Evolutionary conservation across 2,329 filamentous ascomycete species (phyloP).

Genomic region (Monilinia fructigena): DNA sequence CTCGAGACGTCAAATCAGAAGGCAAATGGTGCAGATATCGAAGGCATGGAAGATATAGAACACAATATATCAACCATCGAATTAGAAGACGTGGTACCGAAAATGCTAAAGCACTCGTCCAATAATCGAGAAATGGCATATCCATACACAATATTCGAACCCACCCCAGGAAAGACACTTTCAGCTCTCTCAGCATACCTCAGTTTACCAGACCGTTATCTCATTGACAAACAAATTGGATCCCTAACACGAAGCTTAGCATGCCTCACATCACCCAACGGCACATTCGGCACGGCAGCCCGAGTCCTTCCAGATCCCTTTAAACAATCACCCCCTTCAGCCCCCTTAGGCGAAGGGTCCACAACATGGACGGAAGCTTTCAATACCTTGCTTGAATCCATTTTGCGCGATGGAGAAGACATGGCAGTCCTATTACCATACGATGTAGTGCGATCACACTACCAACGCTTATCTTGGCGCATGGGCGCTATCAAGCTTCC

Average conservation of each 20-base stretch:
- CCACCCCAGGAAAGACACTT: constrained; percentile 31
- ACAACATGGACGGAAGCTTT: constrained; percentile 58
- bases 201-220: constrained; percentile 30
- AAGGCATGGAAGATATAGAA: neutral
- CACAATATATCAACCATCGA: constrained; percentile 14
- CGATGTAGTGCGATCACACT: constrained; percentile 52
- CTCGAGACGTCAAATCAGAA: constrained; percentile 27
- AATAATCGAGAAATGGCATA: constrained; percentile 37
- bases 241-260: constrained; percentile 35
- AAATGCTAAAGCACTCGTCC: constrained; percentile 39
- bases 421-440: constrained; percentile 59
- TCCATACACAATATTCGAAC: constrained; percentile 38
- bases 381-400: constrained; percentile 53
- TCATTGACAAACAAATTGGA: constrained; percentile 37
- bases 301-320: constrained; percentile 33
- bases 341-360: constrained; percentile 34
- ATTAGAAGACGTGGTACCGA: constrained; percentile 33
- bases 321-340: constrained; percentile 16
- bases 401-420: constrained; percentile 60
- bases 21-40: neutral
- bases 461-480: constrained; percentile 48
- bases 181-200: constrained; percentile 36
- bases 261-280: constrained; percentile 34
- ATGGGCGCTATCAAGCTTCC: constrained; percentile 54
- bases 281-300: constrained; percentile 36